Percentiles rank a stretch among this genome's conserved stretches.
Conservation (phyloP, 208 protist species). For the Herpetomonas samuelpessoai region DNA sequence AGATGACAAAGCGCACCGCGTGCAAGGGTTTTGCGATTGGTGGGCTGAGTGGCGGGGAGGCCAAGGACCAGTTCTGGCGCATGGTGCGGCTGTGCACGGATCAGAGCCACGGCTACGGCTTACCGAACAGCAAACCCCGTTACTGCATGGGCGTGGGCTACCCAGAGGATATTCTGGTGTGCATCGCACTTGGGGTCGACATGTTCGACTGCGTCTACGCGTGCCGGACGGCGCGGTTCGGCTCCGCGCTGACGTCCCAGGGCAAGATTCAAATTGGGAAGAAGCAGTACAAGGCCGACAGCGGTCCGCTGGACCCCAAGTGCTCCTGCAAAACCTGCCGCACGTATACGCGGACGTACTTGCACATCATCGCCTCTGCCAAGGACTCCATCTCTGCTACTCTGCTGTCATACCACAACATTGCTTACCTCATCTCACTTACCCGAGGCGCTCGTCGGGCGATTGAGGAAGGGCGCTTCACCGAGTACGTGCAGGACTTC, state of each 20-base stretch:
- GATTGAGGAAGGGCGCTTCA: constrained; percentile 80
- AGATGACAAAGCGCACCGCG: constrained; percentile 91
- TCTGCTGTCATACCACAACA: constrained; percentile 98
- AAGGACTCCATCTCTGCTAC: constrained; percentile 91
- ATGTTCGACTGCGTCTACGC: constrained; percentile 99
- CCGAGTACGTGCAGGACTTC: constrained; percentile 84
- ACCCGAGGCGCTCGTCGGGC: constrained; percentile 87
- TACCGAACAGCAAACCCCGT: constrained; percentile 93
- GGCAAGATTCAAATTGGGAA: constrained; percentile 85
- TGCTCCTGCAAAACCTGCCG: constrained; percentile 93
- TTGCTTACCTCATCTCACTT: constrained; percentile 95
- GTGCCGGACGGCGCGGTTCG: constrained; percentile 97
- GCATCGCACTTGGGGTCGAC: constrained; percentile 98
- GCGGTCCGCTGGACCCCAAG: constrained; percentile 74
- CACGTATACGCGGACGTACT: constrained; percentile 92
- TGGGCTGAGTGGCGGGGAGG: constrained; percentile 98
- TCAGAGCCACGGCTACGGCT: constrained; percentile 15
- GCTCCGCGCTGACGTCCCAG: constrained; percentile 87
- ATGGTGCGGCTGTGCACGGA: constrained; percentile 92
- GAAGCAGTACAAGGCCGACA: constrained; percentile 66
- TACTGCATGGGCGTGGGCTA: constrained; percentile 99
- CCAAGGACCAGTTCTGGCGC: constrained; percentile 97
- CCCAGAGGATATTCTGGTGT: constrained; percentile 98
- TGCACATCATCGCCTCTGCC: constrained; percentile 82
- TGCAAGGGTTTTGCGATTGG: constrained; percentile 98